phyloP scores from a whole-genome alignment of 306 rosid species.

The Elaeagnus macrophylla region DNA sequence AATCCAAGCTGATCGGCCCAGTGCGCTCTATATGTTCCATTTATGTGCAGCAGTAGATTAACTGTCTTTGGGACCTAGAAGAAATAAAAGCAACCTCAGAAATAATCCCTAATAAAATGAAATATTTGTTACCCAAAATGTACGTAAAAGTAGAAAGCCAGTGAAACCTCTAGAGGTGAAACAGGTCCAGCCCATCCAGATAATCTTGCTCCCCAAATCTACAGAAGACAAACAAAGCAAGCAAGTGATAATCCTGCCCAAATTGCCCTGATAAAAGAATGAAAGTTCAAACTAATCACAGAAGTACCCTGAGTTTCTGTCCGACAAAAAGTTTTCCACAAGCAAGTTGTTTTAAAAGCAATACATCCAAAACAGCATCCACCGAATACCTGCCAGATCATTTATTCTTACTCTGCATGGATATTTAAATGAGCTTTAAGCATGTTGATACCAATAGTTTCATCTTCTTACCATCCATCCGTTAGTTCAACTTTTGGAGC shows the following conservation, averaged over 20 bases:
- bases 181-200: constrained; percentile 74
- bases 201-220: constrained; percentile 89
- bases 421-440: constrained; percentile 19
- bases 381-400: constrained; percentile 63
- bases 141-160: constrained; percentile 9
- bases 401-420: constrained; percentile 17
- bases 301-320: constrained; percentile 72
- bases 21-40: constrained; percentile 88
- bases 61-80: constrained; percentile 49
- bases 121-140: background rate
- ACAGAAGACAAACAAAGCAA: constrained; percentile 22
- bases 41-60: constrained; percentile 60
- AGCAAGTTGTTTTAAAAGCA: constrained; percentile 59
- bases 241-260: constrained; percentile 11
- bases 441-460: background rate
- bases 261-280: constrained; percentile 11
- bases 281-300: constrained; percentile 1
- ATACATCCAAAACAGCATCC: constrained; percentile 61
- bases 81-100: constrained; percentile 29
- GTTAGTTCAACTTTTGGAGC: constrained; percentile 59
- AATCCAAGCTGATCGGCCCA: constrained; percentile 85
- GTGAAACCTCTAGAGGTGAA: constrained; percentile 73
- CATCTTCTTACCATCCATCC: constrained; percentile 62
- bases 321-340: constrained; percentile 74
- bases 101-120: constrained; percentile 10